Evolutionary conservation across 2,329 filamentous ascomycete genomes (phyloP).

Genomic region (Chaetomiaceae sp.): DNA sequence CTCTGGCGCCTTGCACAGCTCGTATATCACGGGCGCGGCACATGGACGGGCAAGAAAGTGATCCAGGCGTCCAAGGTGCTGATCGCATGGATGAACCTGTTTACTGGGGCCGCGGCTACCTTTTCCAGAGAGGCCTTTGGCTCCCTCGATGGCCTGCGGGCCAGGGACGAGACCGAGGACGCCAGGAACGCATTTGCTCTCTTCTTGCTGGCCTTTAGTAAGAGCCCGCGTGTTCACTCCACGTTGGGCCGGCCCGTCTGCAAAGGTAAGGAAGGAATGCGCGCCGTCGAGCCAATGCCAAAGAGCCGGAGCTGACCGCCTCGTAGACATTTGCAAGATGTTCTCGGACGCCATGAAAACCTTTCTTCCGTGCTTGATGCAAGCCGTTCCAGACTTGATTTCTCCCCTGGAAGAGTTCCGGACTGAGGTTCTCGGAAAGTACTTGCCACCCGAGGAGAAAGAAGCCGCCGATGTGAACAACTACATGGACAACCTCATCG

Average conservation of each 20-base stretch:
- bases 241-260: conserved; percentile 49
- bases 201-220: conserved; percentile 56
- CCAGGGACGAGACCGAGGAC: conserved; percentile 53
- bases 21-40: conserved; percentile 56
- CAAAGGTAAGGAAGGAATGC: conserved; percentile 42
- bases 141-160: conserved; percentile 42
- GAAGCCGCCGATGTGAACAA: conserved; percentile 50
- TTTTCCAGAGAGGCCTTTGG: conserved; percentile 41
- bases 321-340: conserved; percentile 42
- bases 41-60: conserved; percentile 44
- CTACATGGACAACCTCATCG: conserved; percentile 52
- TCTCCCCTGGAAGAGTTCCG: conserved; percentile 54
- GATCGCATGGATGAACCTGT: conserved; percentile 55
- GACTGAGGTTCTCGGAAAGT: conserved; percentile 48
- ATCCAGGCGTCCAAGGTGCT: conserved; percentile 46
- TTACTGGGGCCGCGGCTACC: conserved; percentile 46
- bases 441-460: conserved; percentile 49
- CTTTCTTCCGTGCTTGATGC: conserved; percentile 52
- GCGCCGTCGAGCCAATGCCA: background rate
- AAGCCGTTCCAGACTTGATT: conserved; percentile 50
- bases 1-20: conserved; percentile 89
- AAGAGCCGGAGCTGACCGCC: conserved; percentile 16
- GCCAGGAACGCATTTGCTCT: conserved; percentile 60
- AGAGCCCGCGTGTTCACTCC: conserved; percentile 52
- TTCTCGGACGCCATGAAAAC: conserved; percentile 44